These are phyloP conservation scores for Aspergillus sclerotialis DNA, from an alignment of 2,329 filamentous ascomycete genomes.

Conservation along the genomic window DNA sequence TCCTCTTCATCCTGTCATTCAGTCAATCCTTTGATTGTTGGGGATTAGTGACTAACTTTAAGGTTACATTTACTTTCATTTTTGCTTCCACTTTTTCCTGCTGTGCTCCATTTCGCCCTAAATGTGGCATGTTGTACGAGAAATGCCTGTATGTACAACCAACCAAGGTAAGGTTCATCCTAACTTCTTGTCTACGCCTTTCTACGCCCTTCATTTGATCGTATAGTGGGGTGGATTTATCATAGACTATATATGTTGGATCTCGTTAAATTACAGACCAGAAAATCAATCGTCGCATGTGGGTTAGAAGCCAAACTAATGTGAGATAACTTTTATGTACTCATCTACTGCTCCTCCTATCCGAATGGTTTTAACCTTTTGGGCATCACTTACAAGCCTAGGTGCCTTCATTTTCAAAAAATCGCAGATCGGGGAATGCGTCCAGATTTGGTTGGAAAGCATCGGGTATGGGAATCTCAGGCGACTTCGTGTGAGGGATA, in stretches of 20 bases:
- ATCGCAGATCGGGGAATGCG: neutral
- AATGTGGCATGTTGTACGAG: no score
- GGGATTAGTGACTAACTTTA: no score
- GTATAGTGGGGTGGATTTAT: neutral
- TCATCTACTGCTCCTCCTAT: neutral
- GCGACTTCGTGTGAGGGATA: slow-evolving; percentile 1
- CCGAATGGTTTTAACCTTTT: neutral
- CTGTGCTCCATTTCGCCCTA: neutral
- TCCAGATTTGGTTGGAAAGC: neutral
- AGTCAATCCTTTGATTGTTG: no score
- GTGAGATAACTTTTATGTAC: neutral
- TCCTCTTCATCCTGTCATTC: neutral
- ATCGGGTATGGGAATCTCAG: neutral
- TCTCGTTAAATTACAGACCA: neutral
- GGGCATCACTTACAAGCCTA: neutral
- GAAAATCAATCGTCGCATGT: neutral
- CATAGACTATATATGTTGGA: neutral
- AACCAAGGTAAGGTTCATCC: neutral
- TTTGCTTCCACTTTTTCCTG: no score
- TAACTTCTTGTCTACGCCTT: no score
- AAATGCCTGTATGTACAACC: neutral
- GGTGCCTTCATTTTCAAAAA: neutral
- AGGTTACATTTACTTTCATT: no score
- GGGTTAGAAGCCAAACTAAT: neutral
- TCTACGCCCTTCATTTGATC: neutral